Conservation (phyloP, 345 rosid species). For the Ceriops decandra region DNA sequence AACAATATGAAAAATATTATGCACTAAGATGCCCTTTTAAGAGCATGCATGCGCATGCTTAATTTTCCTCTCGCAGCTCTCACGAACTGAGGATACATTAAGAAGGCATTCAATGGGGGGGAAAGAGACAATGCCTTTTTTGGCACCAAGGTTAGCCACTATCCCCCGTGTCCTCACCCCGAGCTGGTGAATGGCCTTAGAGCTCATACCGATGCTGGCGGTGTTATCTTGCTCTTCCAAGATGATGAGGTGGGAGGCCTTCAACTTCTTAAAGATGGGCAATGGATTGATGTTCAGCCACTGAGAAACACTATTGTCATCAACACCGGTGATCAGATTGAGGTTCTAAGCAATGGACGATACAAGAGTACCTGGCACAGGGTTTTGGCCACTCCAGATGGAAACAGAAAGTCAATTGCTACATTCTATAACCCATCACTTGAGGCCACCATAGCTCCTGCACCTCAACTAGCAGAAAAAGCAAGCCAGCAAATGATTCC, state of each 20-base stretch:
- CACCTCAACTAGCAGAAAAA: constrained; percentile 31
- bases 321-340: constrained; percentile 92
- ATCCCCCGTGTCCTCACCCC: constrained; percentile 88
- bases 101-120: constrained; percentile 53
- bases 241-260: constrained; percentile 81
- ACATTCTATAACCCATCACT: constrained; percentile 83
- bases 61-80: no score
- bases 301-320: constrained; percentile 58
- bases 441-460: constrained; percentile 74
- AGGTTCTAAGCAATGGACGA: constrained; percentile 79
- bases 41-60: neutral
- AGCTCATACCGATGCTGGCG: constrained; percentile 95
- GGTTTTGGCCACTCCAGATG: constrained; percentile 42
- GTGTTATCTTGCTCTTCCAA: constrained; percentile 78
- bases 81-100: constrained; percentile 38
- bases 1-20: no score
- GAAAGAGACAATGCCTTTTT: constrained; percentile 54
- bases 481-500: constrained; percentile 21
- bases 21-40: no score
- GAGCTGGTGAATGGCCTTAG: constrained; percentile 69
- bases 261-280: constrained; percentile 70
- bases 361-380: constrained; percentile 95
- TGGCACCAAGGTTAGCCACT: constrained; percentile 87
- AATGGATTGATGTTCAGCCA: constrained; percentile 92
- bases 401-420: constrained; percentile 79